A percentile compares a stretch with the other conserved stretches of the same genome.
These are phyloP conservation scores for Oryza glumipatula DNA, from an alignment of 176 grass and related monocot genomes.

Conservation along the genomic window DNA sequence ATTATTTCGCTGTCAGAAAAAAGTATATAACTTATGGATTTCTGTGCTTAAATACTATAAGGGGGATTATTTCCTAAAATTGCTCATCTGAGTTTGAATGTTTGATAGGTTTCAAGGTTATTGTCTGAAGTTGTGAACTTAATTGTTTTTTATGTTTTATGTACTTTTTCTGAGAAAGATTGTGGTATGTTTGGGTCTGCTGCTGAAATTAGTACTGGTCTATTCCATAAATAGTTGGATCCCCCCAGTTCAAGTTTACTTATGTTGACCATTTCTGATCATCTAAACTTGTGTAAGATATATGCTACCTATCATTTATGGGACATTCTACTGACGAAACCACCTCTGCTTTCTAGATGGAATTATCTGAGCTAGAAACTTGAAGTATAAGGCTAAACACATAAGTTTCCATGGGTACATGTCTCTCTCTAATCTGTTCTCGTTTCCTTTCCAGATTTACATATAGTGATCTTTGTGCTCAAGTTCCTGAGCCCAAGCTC, in stretches of 20 bases:
- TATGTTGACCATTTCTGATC: conserved; percentile 2
- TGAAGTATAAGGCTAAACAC: conserved; percentile 14
- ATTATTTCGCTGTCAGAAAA: conserved; percentile 1
- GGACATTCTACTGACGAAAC: neutral
- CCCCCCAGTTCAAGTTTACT: conserved; percentile 11
- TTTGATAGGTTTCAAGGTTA: neutral
- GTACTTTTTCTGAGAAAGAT: conserved; percentile 23
- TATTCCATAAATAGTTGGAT: conserved; percentile 22
- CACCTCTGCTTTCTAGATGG: neutral
- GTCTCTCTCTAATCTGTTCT: conserved; percentile 27
- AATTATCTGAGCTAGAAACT: conserved; percentile 19
- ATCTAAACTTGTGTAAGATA: conserved; percentile 20
- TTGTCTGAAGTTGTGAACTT: conserved; percentile 1
- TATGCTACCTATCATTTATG: conserved; percentile 1
- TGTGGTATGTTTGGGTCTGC: neutral
- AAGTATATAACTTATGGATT: neutral
- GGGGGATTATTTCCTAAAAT: neutral
- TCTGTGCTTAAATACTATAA: neutral
- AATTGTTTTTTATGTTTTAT: conserved; percentile 9
- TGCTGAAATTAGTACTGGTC: neutral
- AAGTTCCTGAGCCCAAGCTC: conserved; percentile 91
- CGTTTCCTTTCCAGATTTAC: conserved; percentile 83
- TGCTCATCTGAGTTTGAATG: neutral
- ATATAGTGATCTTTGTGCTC: conserved; percentile 96
- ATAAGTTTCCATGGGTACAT: conserved; percentile 22